Conservation (phyloP, 345 rosid genomes). For the Populus ilicifolia region DNA sequence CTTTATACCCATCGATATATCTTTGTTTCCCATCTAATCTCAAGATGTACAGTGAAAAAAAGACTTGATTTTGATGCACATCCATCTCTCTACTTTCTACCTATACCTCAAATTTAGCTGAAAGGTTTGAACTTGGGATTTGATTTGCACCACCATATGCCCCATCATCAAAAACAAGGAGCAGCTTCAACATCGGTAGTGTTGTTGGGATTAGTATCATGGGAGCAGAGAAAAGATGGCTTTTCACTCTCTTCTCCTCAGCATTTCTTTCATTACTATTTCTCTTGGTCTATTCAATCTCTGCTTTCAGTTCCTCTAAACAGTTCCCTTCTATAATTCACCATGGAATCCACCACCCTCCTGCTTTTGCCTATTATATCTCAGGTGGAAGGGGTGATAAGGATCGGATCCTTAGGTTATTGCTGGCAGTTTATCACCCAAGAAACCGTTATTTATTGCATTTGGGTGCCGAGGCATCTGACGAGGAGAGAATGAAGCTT, state of each 20-base stretch:
- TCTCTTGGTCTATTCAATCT: conserved; percentile 68
- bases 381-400: conserved; percentile 69
- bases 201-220: conserved; percentile 25
- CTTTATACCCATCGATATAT: background rate
- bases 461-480: conserved; percentile 73
- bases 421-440: conserved; percentile 93
- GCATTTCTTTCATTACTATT: conserved; percentile 64
- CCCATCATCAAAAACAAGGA: conserved; percentile 22
- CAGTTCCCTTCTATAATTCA: conserved; percentile 63
- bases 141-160: conserved; percentile 34
- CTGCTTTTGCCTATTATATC: conserved; percentile 67
- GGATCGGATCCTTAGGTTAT: conserved; percentile 69
- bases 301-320: conserved; percentile 64
- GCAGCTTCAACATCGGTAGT: background rate
- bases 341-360: conserved; percentile 81
- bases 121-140: conserved; percentile 8
- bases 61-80: background rate
- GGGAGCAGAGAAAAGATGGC: conserved; percentile 97
- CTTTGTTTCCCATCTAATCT: background rate
- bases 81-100: background rate
- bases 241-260: conserved; percentile 78
- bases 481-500: conserved; percentile 60
- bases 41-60: background rate
- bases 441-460: conserved; percentile 87
- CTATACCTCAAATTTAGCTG: background rate